These are phyloP conservation scores for Hymenochaete sp. DNA, from an alignment of 1,284 basidiomycete species.

Conservation along the genomic window DNA sequence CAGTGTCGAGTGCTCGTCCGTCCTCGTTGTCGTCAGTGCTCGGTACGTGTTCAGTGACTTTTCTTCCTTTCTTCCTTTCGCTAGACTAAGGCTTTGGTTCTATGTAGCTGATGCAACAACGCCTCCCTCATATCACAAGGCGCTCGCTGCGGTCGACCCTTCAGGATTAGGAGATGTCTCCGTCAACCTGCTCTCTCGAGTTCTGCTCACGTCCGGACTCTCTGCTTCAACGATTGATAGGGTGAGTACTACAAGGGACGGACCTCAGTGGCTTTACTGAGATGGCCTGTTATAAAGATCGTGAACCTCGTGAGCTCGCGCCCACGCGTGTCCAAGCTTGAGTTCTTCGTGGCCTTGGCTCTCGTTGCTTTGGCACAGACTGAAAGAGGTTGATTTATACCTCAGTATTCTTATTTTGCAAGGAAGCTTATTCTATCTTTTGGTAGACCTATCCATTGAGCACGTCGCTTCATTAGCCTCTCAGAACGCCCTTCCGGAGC, in stretches of 20 bases:
- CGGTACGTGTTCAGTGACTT: conserved; percentile 31
- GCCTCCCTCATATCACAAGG: conserved; percentile 67
- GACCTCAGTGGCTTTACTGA: conserved; percentile 1
- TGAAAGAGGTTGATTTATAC: conserved; percentile 49
- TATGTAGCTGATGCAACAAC: conserved; percentile 62
- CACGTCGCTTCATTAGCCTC: conserved; percentile 66
- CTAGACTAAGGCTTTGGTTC: background rate
- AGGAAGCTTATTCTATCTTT: conserved; percentile 6
- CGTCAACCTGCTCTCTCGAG: conserved; percentile 70
- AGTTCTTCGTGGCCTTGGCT: conserved; percentile 83
- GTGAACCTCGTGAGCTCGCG: conserved; percentile 73
- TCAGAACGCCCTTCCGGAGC: conserved; percentile 63
- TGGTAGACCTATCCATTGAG: conserved; percentile 68
- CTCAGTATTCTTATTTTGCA: conserved; percentile 16
- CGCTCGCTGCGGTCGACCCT: conserved; percentile 66
- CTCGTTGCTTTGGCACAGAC: conserved; percentile 80
- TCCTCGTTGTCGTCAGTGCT: conserved; percentile 62
- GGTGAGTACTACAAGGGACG: conserved; percentile 35
- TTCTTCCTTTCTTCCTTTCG: background rate
- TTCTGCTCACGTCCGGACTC: conserved; percentile 66
- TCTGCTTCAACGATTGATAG: conserved; percentile 76
- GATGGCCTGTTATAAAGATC: conserved; percentile 41
- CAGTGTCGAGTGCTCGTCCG: conserved; percentile 35
- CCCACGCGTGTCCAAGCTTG: conserved; percentile 70
- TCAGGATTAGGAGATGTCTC: conserved; percentile 64